Evolutionary conservation across 202 grass and related monocot species (phyloP).

Genomic region (Schoenoplectus triqueter): DNA sequence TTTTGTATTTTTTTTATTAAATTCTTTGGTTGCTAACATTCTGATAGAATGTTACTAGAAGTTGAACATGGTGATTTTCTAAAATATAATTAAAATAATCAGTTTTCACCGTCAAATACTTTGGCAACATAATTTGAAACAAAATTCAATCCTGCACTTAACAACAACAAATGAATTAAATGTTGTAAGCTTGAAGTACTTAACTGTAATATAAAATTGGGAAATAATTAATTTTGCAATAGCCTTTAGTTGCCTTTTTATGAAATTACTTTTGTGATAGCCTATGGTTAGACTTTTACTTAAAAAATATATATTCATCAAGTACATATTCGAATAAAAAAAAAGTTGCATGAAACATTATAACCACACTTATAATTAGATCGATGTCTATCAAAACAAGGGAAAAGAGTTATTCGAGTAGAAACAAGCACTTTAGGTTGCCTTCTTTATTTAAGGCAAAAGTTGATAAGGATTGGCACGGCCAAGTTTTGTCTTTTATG

Average conservation of each 20-base stretch:
- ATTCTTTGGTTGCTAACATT: too few relatives aligned
- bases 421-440: constrained; percentile 10
- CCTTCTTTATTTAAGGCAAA: background rate
- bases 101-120: background rate
- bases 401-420: background rate
- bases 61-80: background rate
- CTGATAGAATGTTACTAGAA: background rate
- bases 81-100: background rate
- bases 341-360: background rate
- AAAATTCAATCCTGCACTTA: background rate
- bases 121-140: background rate
- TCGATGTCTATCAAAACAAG: background rate
- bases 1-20: too few relatives aligned
- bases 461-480: constrained; percentile 8
- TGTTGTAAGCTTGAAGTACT: too few relatives aligned
- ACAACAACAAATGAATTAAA: too few relatives aligned
- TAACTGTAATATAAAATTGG: background rate
- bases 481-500: background rate
- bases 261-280: background rate
- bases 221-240: background rate
- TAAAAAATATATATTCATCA: background rate
- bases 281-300: background rate
- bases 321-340: background rate
- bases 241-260: background rate
- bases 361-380: background rate